Conservation (phyloP, 257 asterid species). For the Asclepias syriaca region DNA sequence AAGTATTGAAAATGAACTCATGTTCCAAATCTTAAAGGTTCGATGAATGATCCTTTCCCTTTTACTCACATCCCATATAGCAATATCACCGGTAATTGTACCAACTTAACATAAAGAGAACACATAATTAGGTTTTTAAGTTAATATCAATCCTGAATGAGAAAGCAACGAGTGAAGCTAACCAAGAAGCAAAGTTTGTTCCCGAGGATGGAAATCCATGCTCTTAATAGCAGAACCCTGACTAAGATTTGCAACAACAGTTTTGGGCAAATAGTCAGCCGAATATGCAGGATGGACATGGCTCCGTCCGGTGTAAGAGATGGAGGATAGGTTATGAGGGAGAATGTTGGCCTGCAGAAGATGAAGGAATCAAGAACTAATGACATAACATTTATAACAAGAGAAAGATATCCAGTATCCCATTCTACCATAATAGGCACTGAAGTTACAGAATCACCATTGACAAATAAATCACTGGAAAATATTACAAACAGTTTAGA, state of each 20-base stretch:
- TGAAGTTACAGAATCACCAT: neutral
- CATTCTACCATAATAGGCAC: neutral
- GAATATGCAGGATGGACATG: conserved; percentile 26
- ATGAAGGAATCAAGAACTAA: conserved; percentile 1
- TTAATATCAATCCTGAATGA: neutral
- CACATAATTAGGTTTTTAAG: neutral
- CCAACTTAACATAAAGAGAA: conserved; percentile 44
- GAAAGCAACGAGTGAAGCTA: conserved; percentile 16
- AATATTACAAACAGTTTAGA: neutral
- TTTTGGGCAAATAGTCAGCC: conserved; percentile 50
- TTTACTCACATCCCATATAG: conserved; percentile 54
- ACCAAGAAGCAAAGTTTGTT: conserved; percentile 54
- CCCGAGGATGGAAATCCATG: conserved; percentile 66
- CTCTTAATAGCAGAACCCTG: conserved; percentile 63
- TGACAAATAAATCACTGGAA: neutral
- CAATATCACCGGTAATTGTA: conserved; percentile 52
- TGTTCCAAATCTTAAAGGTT: conserved; percentile 60
- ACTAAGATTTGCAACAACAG: conserved; percentile 43
- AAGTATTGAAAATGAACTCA: conserved; percentile 42
- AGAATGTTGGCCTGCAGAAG: conserved; percentile 38
- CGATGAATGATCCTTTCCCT: conserved; percentile 38
- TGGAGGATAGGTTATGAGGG: conserved; percentile 32
- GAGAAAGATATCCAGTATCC: neutral
- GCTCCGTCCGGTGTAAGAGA: conserved; percentile 34
- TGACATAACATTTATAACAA: neutral